Conservation (phyloP, 2,329 filamentous ascomycete genomes). For the Xylariales sp. region DNA sequence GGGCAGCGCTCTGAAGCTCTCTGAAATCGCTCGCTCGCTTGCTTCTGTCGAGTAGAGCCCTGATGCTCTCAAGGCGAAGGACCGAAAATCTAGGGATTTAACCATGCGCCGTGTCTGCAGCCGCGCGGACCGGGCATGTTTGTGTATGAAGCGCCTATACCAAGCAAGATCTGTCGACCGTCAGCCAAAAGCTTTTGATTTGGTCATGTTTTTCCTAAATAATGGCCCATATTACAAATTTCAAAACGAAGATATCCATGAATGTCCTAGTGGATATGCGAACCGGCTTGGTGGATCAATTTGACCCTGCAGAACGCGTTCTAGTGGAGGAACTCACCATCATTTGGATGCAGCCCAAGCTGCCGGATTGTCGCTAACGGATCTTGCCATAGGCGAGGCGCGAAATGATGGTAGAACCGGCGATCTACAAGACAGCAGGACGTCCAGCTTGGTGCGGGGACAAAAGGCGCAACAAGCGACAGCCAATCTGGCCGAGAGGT, state of each 20-base stretch:
- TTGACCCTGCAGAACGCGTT: not conserved
- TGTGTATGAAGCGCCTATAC: conserved; percentile 60
- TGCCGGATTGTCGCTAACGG: conserved; percentile 55
- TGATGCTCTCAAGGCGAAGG: conserved; percentile 54
- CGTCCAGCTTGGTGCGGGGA: conserved; percentile 56
- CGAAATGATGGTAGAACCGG: conserved; percentile 62
- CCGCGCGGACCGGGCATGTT: conserved; percentile 52
- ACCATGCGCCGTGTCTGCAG: conserved; percentile 57
- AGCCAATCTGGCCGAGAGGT: conserved; percentile 61
- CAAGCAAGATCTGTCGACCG: conserved; percentile 58
- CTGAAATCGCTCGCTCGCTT: conserved; percentile 52
- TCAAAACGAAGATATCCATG: not conserved
- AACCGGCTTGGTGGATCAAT: not conserved
- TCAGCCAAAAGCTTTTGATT: conserved; percentile 44
- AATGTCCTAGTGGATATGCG: not conserved
- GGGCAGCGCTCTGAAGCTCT: conserved; percentile 55
- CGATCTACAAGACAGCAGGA: conserved; percentile 61
- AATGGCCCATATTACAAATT: not conserved
- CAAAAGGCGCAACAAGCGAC: conserved; percentile 58
- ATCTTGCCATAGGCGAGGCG: conserved; percentile 65
- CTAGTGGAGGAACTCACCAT: conserved; percentile 51
- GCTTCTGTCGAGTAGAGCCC: conserved; percentile 56
- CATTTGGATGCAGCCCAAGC: conserved; percentile 57
- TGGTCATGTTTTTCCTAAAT: not conserved
- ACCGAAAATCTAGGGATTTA: conserved; percentile 61